These are phyloP conservation scores for Monosporascus sp. DNA, from an alignment of 2,329 filamentous ascomycete species.

Conservation along the genomic window DNA sequence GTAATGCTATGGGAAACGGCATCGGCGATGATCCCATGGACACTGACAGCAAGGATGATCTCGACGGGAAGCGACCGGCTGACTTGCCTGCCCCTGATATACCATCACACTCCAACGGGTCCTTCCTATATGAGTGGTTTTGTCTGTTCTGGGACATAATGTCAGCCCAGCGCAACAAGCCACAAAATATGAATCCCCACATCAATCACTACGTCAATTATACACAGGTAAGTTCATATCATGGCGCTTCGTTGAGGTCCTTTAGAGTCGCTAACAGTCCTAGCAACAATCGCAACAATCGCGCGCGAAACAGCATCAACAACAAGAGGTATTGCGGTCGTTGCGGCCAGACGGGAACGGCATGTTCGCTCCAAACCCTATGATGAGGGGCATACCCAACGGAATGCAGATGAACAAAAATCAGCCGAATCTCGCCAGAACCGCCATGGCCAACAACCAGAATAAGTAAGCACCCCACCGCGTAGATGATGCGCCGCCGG, in stretches of 20 bases:
- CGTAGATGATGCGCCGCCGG: neutral
- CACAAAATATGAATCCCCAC: constrained; percentile 49
- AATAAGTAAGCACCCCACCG: constrained; percentile 52
- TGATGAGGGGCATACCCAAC: constrained; percentile 65
- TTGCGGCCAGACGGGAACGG: constrained; percentile 58
- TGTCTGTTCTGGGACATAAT: constrained; percentile 96
- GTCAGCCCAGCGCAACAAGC: constrained; percentile 69
- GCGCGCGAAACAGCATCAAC: constrained; percentile 67
- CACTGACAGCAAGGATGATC: constrained; percentile 74
- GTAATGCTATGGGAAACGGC: constrained; percentile 62
- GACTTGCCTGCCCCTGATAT: constrained; percentile 75
- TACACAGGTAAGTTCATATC: constrained; percentile 62
- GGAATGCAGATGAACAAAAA: constrained; percentile 55
- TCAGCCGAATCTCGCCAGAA: constrained; percentile 60
- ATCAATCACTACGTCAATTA: constrained; percentile 75
- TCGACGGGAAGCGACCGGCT: constrained; percentile 67
- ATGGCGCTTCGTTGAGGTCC: neutral
- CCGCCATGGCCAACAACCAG: constrained; percentile 74
- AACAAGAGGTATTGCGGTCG: constrained; percentile 71
- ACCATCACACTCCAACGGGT: constrained; percentile 61
- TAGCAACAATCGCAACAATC: constrained; percentile 50
- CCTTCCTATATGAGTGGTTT: constrained; percentile 97
- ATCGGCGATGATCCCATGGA: constrained; percentile 73
- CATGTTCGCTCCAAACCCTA: constrained; percentile 53
- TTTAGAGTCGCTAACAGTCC: neutral